phyloP scores from a whole-genome alignment of 1,284 basidiomycete genomes.

The Apiotrichum domesticum region DNA sequence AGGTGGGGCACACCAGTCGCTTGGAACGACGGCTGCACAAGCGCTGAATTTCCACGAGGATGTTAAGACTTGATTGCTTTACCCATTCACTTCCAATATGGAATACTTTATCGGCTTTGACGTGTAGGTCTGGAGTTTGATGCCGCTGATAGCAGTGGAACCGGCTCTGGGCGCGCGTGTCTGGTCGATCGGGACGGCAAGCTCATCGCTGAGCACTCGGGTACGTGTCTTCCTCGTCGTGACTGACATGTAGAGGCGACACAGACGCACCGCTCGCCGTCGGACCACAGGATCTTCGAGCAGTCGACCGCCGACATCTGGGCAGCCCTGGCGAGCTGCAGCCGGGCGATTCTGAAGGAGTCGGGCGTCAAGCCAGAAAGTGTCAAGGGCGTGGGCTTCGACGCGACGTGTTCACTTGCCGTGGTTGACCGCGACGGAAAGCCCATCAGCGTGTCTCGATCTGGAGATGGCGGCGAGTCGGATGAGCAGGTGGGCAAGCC shows the following conservation, averaged over 20 bases:
- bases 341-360: conserved; percentile 59
- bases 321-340: conserved; percentile 65
- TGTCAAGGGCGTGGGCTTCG: conserved; percentile 89
- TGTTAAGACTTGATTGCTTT: too few relatives aligned
- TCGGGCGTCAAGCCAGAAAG: conserved; percentile 58
- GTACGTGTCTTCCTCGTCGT: conserved; percentile 17
- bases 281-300: conserved; percentile 90
- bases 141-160: conserved; percentile 55
- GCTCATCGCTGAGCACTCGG: conserved; percentile 57
- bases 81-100: conserved; percentile 2
- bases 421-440: conserved; percentile 70
- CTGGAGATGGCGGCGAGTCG: conserved; percentile 23
- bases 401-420: conserved; percentile 93
- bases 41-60: too few relatives aligned
- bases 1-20: too few relatives aligned
- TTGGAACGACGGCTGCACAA: too few relatives aligned
- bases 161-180: conserved; percentile 85
- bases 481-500: conserved; percentile 50
- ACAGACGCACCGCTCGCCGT: conserved; percentile 72
- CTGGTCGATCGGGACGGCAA: conserved; percentile 71
- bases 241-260: conserved; percentile 59
- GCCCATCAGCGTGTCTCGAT: conserved; percentile 71
- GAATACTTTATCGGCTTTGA: conserved; percentile 56
- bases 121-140: conserved; percentile 47
- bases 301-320: conserved; percentile 71